Evolutionary conservation across 305 asterid species (phyloP).

Genomic region (Rubia peregrina): DNA sequence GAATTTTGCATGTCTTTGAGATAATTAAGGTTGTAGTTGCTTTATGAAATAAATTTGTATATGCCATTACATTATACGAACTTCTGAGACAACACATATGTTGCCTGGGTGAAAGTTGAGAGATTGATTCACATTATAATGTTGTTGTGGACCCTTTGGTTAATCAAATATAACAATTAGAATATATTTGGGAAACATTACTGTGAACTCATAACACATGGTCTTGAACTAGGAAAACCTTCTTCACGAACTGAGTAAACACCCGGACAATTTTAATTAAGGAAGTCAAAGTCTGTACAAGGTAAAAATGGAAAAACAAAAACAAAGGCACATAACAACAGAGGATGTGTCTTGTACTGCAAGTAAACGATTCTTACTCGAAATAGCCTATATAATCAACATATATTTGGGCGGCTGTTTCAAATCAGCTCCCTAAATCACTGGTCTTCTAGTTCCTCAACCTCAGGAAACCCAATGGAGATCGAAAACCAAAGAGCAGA

Average conservation of each 20-base stretch:
- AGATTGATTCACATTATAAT: neutral
- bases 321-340: neutral
- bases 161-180: no score
- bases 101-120: neutral
- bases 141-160: neutral
- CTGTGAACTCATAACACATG: neutral
- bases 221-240: neutral
- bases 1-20: conserved; percentile 19
- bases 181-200: no score
- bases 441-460: no score
- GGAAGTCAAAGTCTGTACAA: no score
- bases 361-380: neutral
- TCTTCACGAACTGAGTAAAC: neutral
- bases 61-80: neutral
- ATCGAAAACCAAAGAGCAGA: no score
- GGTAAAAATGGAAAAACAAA: no score
- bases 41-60: conserved; percentile 1
- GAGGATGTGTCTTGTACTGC: neutral
- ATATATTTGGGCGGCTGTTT: neutral
- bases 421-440: neutral
- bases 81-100: neutral
- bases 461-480: no score
- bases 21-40: neutral
- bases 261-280: neutral
- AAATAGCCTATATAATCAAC: no score